Percentiles rank a stretch among this genome's conserved stretches.
These are phyloP conservation scores for Trichoderma sp. DNA, from an alignment of 2,329 filamentous ascomycete genomes.

Conservation along the genomic window DNA sequence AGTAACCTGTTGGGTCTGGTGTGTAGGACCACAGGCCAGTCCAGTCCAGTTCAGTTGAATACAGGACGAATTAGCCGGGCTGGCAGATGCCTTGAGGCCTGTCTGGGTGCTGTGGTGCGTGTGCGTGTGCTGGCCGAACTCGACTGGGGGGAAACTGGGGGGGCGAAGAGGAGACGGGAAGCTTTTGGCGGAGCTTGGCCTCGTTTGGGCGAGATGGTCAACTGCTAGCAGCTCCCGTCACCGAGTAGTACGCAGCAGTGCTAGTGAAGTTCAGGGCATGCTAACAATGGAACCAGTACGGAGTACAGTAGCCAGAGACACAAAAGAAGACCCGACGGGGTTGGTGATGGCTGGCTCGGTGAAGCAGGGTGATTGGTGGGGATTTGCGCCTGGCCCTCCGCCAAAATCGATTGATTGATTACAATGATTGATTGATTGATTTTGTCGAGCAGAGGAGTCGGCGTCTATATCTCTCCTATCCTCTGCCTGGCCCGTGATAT, in stretches of 20 bases:
- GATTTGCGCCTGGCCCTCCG: neutral
- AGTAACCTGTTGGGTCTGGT: neutral
- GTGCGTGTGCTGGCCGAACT: neutral
- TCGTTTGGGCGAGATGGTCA: neutral
- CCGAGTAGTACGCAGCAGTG: neutral
- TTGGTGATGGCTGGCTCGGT: conserved; percentile 18
- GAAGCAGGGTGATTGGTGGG: conserved; percentile 20
- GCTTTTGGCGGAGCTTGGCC: conserved; percentile 8
- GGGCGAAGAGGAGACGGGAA: neutral
- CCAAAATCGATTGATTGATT: neutral
- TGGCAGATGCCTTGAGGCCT: neutral
- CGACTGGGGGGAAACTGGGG: neutral
- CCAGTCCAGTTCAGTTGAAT: neutral
- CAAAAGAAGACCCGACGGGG: neutral
- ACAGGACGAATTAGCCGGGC: neutral
- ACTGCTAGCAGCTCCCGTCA: conserved; percentile 8
- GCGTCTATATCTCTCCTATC: neutral
- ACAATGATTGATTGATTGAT: neutral
- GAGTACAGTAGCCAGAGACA: neutral
- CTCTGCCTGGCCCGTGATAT: no score
- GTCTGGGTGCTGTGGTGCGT: neutral
- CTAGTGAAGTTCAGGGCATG: neutral
- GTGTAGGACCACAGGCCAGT: neutral
- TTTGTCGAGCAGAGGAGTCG: neutral
- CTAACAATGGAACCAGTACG: neutral